Evolutionary conservation across 1,139 yeast species (phyloP).

Genomic region (Blastobotrys raffinosifermentans): DNA sequence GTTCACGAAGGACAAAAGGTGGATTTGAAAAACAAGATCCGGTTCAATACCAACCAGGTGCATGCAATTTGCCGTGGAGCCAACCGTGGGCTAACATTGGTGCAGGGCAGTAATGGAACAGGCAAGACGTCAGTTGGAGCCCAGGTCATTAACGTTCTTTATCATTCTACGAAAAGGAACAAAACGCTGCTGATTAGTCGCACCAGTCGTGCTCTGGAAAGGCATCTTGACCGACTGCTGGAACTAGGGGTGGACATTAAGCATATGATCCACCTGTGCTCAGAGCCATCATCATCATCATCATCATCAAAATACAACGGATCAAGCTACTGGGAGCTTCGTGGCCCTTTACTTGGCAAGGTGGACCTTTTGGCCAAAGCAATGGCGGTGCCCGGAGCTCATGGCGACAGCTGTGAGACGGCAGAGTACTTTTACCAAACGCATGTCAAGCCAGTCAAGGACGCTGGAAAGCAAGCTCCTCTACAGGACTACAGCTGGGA

Average conservation of each 20-base stretch:
- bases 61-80: constrained; percentile 35
- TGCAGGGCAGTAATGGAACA: constrained; percentile 45
- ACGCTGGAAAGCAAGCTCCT: constrained; percentile 16
- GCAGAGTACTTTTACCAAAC: constrained; percentile 36
- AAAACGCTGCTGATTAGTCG: constrained; percentile 37
- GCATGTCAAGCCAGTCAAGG: constrained; percentile 35
- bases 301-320: no score
- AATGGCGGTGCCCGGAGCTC: constrained; percentile 38
- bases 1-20: no score
- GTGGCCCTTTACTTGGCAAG: constrained; percentile 24
- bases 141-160: constrained; percentile 25
- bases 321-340: constrained; percentile 12
- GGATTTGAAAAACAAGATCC: constrained; percentile 13
- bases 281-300: no score
- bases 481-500: constrained; percentile 1
- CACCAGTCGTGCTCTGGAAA: constrained; percentile 15
- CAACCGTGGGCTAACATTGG: constrained; percentile 34
- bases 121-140: constrained; percentile 37
- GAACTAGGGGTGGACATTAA: not conserved
- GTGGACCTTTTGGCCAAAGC: constrained; percentile 35
- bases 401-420: constrained; percentile 40
- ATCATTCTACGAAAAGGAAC: constrained; percentile 30
- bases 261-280: not conserved
- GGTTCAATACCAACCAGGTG: constrained; percentile 26
- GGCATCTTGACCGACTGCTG: constrained; percentile 13